A percentile compares a stretch with the other conserved stretches of the same genome.
These are phyloP conservation scores for Suillus variegatus DNA, from an alignment of 768 basidiomycete species.

Conservation along the genomic window DNA sequence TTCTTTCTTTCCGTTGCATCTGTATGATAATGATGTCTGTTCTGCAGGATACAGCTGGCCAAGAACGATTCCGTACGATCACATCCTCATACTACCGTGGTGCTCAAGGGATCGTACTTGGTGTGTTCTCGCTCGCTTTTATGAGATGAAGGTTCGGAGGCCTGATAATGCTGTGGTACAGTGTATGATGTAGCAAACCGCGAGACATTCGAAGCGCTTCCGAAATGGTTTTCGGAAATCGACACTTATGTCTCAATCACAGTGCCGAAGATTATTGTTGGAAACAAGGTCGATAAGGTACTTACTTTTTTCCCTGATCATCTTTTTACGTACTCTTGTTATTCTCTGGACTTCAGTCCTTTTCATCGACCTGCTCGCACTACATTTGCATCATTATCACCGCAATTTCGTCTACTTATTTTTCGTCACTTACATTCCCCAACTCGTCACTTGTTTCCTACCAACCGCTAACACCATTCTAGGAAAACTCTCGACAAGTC, in stretches of 20 bases:
- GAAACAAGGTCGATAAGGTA: constrained; percentile 93
- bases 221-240: constrained; percentile 89
- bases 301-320: constrained; percentile 2
- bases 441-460: not conserved
- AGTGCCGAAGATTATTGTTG: constrained; percentile 94
- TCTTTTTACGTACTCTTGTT: not conserved
- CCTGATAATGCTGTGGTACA: constrained; percentile 27
- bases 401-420: not conserved
- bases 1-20: not conserved
- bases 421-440: not conserved
- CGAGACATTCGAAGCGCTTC: constrained; percentile 92
- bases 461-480: constrained; percentile 1
- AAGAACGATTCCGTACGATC: constrained; percentile 95
- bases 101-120: constrained; percentile 80
- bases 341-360: not conserved
- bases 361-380: not conserved
- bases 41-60: constrained; percentile 87
- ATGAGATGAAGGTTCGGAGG: no score
- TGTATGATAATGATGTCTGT: not conserved
- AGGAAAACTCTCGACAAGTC: constrained; percentile 94
- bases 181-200: constrained; percentile 96
- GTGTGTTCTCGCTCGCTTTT: constrained; percentile 33
- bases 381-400: not conserved
- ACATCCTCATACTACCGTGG: constrained; percentile 95
- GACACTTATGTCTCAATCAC: constrained; percentile 88